These are phyloP conservation scores for Yarrowia porcina DNA, from an alignment of 805 yeast species.

Conservation along the genomic window DNA sequence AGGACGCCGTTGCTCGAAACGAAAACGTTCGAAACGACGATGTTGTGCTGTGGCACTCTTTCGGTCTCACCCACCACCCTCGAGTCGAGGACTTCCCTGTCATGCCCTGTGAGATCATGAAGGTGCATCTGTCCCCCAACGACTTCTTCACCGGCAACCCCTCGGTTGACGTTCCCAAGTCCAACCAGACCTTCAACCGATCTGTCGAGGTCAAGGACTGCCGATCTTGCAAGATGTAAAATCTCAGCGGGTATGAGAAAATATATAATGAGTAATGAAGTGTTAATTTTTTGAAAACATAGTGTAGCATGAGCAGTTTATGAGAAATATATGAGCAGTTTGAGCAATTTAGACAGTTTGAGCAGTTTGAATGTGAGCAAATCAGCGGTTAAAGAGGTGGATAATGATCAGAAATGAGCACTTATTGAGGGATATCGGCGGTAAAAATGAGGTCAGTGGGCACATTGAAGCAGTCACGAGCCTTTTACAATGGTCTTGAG, in stretches of 20 bases:
- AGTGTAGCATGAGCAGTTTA: no score
- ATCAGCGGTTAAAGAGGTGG: no score
- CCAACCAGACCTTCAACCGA: conserved; percentile 65
- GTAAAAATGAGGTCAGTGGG: no score
- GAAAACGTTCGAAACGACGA: conserved; percentile 73
- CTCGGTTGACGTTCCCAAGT: conserved; percentile 71
- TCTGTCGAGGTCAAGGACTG: conserved; percentile 41
- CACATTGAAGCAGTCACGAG: no score
- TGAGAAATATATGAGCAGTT: no score
- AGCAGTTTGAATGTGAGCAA: no score
- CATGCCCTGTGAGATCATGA: conserved; percentile 80
- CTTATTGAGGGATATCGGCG: no score
- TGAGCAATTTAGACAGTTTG: no score
- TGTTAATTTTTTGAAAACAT: no score
- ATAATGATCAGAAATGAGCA: no score
- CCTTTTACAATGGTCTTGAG: no score
- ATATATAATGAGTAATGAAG: conserved; percentile 5
- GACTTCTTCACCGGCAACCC: conserved; percentile 79
- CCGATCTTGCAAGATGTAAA: conserved; percentile 31
- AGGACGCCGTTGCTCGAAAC: conserved; percentile 60
- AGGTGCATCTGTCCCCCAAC: conserved; percentile 61
- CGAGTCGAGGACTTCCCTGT: conserved; percentile 86
- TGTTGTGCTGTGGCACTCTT: conserved; percentile 74
- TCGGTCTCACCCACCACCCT: conserved; percentile 80
- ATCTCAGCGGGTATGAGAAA: background rate